These are phyloP conservation scores for Corylus avellana DNA, from an alignment of 306 rosid genomes.

Conservation along the genomic window DNA sequence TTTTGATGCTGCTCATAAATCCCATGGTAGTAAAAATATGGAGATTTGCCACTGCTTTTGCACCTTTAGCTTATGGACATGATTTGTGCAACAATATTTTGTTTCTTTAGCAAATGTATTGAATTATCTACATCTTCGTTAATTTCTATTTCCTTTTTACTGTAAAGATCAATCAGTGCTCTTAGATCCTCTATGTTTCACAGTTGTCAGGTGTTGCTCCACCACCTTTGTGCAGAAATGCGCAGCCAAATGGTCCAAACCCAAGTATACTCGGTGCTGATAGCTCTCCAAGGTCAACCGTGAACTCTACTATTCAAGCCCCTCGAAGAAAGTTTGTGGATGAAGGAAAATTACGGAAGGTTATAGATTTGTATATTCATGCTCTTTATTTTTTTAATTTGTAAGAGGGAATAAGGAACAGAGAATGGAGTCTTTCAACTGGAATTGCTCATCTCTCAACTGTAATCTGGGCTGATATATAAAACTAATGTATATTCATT, in stretches of 20 bases:
- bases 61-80: not conserved
- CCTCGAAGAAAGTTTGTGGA: slow-evolving; percentile 94
- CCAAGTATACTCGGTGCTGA: slow-evolving; percentile 57
- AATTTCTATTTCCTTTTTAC: not conserved
- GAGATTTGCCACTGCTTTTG: not conserved
- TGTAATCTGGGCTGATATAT: too few relatives aligned
- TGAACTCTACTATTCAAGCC: slow-evolving; percentile 85
- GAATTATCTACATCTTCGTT: not conserved
- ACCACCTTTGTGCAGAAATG: slow-evolving; percentile 82
- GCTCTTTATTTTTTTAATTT: slow-evolving; percentile 6
- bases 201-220: slow-evolving; percentile 89
- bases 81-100: not conserved
- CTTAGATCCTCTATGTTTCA: slow-evolving; percentile 38
- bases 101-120: not conserved
- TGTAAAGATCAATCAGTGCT: slow-evolving; percentile 1
- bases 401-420: too few relatives aligned
- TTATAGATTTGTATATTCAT: slow-evolving; percentile 28
- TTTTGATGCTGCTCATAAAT: not conserved
- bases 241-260: slow-evolving; percentile 71
- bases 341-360: slow-evolving; percentile 98
- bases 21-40: not conserved
- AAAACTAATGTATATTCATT: too few relatives aligned
- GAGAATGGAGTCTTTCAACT: too few relatives aligned
- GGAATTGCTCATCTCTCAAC: too few relatives aligned
- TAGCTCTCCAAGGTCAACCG: slow-evolving; percentile 75